These are phyloP conservation scores for Sporisorium sorghi DNA, from an alignment of 1,284 basidiomycete species.

Conservation along the genomic window DNA sequence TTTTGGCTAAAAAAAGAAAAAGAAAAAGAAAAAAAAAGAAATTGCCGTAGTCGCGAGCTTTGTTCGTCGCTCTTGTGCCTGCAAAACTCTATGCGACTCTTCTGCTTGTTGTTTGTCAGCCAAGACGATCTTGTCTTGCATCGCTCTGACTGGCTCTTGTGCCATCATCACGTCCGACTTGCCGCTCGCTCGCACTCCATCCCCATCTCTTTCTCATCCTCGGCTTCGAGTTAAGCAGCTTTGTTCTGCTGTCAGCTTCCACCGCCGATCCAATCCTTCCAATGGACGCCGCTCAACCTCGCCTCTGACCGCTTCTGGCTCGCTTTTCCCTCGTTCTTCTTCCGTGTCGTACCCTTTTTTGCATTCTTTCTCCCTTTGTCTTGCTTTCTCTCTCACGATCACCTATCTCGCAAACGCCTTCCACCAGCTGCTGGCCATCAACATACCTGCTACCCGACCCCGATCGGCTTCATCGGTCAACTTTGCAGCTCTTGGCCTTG, in stretches of 20 bases:
- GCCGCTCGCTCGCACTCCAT: not conserved
- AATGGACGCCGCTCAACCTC: slow-evolving; percentile 2
- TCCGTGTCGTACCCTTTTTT: not conserved
- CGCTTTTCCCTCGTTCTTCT: not conserved
- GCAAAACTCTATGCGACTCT: too few relatives aligned
- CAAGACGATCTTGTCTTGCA: not conserved
- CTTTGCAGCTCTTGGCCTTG: not conserved
- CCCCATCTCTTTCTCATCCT: not conserved
- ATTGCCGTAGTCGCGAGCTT: slow-evolving; percentile 7
- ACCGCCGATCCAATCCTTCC: not conserved
- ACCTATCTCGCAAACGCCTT: not conserved
- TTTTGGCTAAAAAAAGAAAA: too few relatives aligned
- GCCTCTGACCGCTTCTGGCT: not conserved
- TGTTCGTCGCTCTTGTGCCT: not conserved
- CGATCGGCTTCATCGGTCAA: not conserved
- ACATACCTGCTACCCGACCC: not conserved
- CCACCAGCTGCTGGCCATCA: not conserved
- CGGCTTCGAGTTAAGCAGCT: not conserved
- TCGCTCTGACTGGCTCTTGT: not conserved
- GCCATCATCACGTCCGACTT: too few relatives aligned
- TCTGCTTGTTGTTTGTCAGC: slow-evolving; percentile 1
- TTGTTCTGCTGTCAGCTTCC: not conserved
- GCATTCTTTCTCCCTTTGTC: not conserved
- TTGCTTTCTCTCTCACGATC: not conserved
- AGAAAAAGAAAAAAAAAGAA: not conserved